Evolutionary conservation across 306 rosid species (phyloP).

Genomic region (Pyrus pyrifolia): DNA sequence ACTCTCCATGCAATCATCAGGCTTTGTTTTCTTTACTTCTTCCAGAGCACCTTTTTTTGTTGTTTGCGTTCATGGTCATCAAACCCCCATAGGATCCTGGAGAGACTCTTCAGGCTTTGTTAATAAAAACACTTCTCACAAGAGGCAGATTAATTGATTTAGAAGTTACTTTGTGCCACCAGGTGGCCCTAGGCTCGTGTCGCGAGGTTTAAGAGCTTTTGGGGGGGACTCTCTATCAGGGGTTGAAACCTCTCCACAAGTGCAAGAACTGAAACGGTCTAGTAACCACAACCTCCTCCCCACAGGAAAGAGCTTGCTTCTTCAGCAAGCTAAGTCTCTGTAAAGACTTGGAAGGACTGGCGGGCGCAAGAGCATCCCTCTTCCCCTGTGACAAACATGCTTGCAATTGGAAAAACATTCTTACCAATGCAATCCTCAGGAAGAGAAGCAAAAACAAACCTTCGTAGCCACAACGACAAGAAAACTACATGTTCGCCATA

Average conservation of each 20-base stretch:
- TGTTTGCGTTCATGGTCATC: not conserved
- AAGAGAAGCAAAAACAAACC: slow-evolving; percentile 37
- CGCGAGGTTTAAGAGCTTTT: not conserved
- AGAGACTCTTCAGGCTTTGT: not conserved
- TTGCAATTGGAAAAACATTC: slow-evolving; percentile 31
- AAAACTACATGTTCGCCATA: slow-evolving; percentile 27
- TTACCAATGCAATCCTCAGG: not conserved
- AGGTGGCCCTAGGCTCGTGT: slow-evolving; percentile 19
- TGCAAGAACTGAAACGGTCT: slow-evolving; percentile 43
- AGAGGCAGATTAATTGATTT: not conserved
- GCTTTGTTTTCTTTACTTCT: not conserved
- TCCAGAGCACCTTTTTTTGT: not conserved
- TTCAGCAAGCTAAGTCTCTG: slow-evolving; percentile 17
- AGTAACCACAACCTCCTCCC: not conserved
- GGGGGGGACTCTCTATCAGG: slow-evolving; percentile 3
- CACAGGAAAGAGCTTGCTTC: not conserved
- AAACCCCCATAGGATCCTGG: slow-evolving; percentile 8
- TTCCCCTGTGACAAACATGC: slow-evolving; percentile 41
- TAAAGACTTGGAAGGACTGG: slow-evolving; percentile 40
- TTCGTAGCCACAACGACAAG: slow-evolving; percentile 37
- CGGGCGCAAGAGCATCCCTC: slow-evolving; percentile 47
- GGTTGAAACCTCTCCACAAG: slow-evolving; percentile 49
- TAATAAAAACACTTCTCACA: not conserved
- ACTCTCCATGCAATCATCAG: not conserved
- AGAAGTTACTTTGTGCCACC: slow-evolving; percentile 19